Conservation (phyloP, 2,329 filamentous ascomycete species). For the Penicillium sp. region DNA sequence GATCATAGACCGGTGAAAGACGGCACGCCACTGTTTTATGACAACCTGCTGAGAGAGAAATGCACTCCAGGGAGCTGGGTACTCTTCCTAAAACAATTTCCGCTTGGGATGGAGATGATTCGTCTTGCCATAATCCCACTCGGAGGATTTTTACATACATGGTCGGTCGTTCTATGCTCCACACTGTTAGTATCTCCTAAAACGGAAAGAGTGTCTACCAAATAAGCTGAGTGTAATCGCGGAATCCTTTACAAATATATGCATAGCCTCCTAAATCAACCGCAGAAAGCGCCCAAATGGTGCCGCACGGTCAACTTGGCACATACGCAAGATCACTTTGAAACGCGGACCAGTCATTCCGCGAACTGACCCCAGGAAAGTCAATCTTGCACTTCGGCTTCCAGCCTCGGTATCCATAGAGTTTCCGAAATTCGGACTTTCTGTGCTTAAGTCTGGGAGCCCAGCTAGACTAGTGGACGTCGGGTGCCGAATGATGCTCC, state of each 20-base stretch:
- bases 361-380: not conserved
- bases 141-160: not conserved
- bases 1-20: not conserved
- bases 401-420: conserved; percentile 2
- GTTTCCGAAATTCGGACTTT: not conserved
- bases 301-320: not conserved
- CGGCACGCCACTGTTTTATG: too few species aligned
- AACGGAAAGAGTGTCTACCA: not conserved
- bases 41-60: too few species aligned
- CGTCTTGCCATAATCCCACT: not conserved
- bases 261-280: too few species aligned
- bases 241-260: not conserved
- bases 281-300: not conserved
- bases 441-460: not conserved
- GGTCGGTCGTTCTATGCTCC: not conserved
- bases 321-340: not conserved
- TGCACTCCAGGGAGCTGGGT: not conserved
- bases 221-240: not conserved
- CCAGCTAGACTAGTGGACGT: not conserved
- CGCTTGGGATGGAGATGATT: not conserved
- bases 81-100: not conserved
- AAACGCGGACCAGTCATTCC: not conserved
- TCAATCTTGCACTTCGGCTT: conserved; percentile 1
- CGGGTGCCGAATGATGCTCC: conserved; percentile 3
- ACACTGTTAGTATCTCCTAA: not conserved